A percentile compares a stretch with the other conserved stretches of the same genome.
Conservation (phyloP, 2,329 filamentous ascomycete genomes). For the Torrubiella hemipterigena region DNA sequence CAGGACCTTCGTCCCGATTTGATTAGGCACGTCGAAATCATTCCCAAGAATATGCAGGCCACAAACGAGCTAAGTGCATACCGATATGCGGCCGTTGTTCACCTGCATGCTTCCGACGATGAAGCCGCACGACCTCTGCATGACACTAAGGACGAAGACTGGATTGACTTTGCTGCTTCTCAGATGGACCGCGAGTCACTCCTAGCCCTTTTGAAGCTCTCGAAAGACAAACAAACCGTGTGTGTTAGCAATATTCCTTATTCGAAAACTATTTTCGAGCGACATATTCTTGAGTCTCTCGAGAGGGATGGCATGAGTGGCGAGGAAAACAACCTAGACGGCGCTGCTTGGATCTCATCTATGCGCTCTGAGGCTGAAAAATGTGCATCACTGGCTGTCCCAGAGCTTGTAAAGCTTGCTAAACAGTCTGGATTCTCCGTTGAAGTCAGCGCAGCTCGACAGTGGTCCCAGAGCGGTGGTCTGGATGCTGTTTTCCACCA, state of each 20-base stretch:
- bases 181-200: constrained; percentile 7
- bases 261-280: constrained; percentile 18
- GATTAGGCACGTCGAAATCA: constrained; percentile 15
- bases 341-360: constrained; percentile 6
- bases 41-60: constrained; percentile 15
- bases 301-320: neutral
- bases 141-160: constrained; percentile 4
- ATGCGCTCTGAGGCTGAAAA: constrained; percentile 1
- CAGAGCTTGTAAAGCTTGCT: constrained; percentile 12
- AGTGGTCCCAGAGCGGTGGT: constrained; percentile 13
- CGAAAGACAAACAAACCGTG: neutral
- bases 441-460: constrained; percentile 31
- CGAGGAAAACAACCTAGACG: constrained; percentile 1
- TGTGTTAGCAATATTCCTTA: constrained; percentile 14
- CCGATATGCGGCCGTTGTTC: constrained; percentile 15
- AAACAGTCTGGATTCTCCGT: constrained; percentile 29
- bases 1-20: constrained; percentile 5
- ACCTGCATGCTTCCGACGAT: constrained; percentile 4
- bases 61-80: constrained; percentile 17
- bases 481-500: constrained; percentile 19
- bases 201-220: constrained; percentile 4
- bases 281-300: constrained; percentile 8
- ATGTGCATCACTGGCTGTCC: constrained; percentile 6
- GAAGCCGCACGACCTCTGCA: constrained; percentile 3
- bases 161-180: constrained; percentile 2